phyloP scores from a whole-genome alignment of 2,329 filamentous ascomycete species.

The Aspergillus sp. region DNA sequence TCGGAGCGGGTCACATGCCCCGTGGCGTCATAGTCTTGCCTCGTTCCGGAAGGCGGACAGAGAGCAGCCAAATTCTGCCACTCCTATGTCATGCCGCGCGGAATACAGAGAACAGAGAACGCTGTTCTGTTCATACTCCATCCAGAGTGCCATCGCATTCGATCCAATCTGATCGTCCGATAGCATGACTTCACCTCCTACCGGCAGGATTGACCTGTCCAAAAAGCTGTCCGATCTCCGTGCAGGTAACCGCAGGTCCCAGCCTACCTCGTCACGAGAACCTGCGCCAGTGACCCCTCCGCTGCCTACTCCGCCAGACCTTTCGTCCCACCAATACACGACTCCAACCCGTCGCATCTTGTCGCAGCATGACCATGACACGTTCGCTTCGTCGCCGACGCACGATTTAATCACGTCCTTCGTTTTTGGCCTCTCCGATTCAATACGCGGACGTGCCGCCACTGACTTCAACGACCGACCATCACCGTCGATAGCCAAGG shows the following conservation, averaged over 20 bases:
- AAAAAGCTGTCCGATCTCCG: constrained; percentile 32
- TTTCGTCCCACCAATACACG: constrained; percentile 52
- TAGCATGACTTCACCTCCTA: constrained; percentile 6
- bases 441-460: constrained; percentile 48
- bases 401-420: constrained; percentile 71
- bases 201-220: constrained; percentile 27
- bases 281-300: constrained; percentile 67
- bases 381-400: constrained; percentile 70
- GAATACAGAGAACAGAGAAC: no score
- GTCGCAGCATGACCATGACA: constrained; percentile 65
- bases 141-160: neutral
- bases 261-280: constrained; percentile 21
- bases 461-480: constrained; percentile 18
- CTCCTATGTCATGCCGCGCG: no score
- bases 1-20: no score
- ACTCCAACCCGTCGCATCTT: constrained; percentile 71
- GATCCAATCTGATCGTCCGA: constrained; percentile 2
- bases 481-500: constrained; percentile 50
- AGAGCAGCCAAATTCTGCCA: no score
- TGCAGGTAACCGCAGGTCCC: constrained; percentile 24
- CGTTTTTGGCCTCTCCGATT: constrained; percentile 76
- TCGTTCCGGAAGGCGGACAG: no score
- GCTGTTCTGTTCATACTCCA: no score
- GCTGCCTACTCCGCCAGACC: constrained; percentile 58
- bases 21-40: no score